A percentile compares a stretch with the other conserved stretches of the same genome.
Evolutionary conservation across 164 flowering plant genomes (phyloP).

Genomic region (Sextonia rubra): DNA sequence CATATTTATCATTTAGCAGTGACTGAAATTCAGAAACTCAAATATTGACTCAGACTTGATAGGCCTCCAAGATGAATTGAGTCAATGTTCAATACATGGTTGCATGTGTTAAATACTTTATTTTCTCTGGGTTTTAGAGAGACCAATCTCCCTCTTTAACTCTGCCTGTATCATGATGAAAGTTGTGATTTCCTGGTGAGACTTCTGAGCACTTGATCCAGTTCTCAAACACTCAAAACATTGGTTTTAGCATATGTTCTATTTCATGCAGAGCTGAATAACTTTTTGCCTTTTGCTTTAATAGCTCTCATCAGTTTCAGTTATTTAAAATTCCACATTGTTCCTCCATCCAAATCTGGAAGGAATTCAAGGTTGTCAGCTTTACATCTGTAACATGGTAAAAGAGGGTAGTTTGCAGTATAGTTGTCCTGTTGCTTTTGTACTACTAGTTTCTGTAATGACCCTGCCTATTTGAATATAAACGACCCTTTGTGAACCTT

Average conservation of each 20-base stretch:
- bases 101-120: not conserved
- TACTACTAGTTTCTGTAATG: not conserved
- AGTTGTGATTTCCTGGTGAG: not conserved
- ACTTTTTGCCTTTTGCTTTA: not conserved
- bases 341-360: not conserved
- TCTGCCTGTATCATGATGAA: not conserved
- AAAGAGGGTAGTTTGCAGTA: not conserved
- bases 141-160: not conserved
- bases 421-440: too few relatives aligned
- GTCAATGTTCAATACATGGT: not conserved
- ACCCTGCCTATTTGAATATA: not conserved
- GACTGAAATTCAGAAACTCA: too few relatives aligned
- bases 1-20: too few relatives aligned
- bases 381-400: not conserved
- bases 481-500: not conserved
- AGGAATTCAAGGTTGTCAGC: not conserved
- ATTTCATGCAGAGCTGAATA: not conserved
- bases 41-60: not conserved
- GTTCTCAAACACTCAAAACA: not conserved
- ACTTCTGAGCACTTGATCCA: not conserved
- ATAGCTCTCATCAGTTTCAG: not conserved
- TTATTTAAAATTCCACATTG: not conserved
- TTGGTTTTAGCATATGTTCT: too few relatives aligned
- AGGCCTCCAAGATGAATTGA: not conserved
- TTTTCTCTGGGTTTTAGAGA: not conserved